Evolutionary conservation across 768 basidiomycete species (phyloP).

Genomic region (Tricholoma sp.): DNA sequence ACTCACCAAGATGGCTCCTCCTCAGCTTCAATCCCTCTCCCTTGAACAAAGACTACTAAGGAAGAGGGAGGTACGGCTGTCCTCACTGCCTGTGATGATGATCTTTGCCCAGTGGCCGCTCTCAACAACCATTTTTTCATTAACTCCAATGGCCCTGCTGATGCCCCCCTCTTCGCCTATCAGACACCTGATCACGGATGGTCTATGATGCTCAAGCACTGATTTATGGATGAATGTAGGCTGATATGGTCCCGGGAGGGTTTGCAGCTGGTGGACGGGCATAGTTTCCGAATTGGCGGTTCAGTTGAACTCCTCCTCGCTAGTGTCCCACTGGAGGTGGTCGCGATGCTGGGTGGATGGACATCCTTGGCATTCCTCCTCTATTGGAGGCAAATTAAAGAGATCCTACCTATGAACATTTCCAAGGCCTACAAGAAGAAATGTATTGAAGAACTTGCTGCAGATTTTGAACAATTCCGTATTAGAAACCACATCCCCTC

Average conservation of each 20-base stretch:
- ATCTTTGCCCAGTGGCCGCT: conserved; percentile 14
- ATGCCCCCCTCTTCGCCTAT: conserved; percentile 13
- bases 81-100: conserved; percentile 12
- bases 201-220: background rate
- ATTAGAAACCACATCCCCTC: background rate
- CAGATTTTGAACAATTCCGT: background rate
- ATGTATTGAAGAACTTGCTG: background rate
- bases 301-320: conserved; percentile 11
- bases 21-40: conserved; percentile 20
- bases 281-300: conserved; percentile 31
- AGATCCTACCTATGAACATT: background rate
- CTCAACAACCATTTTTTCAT: conserved; percentile 15
- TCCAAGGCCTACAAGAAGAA: background rate
- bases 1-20: background rate
- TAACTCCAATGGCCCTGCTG: conserved; percentile 8
- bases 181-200: conserved; percentile 1
- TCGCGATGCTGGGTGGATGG: conserved; percentile 26
- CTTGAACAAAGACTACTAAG: too few relatives aligned
- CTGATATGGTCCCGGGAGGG: conserved; percentile 12
- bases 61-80: conserved; percentile 9
- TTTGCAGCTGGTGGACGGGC: background rate
- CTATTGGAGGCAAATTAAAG: conserved; percentile 26
- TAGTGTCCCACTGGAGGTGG: conserved; percentile 26
- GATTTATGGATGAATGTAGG: background rate
- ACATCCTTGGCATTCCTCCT: conserved; percentile 27